Percentiles rank a stretch among this genome's conserved stretches.
Conservation (phyloP, 164 flowering plant species). For the Macadamia tetraphylla region DNA sequence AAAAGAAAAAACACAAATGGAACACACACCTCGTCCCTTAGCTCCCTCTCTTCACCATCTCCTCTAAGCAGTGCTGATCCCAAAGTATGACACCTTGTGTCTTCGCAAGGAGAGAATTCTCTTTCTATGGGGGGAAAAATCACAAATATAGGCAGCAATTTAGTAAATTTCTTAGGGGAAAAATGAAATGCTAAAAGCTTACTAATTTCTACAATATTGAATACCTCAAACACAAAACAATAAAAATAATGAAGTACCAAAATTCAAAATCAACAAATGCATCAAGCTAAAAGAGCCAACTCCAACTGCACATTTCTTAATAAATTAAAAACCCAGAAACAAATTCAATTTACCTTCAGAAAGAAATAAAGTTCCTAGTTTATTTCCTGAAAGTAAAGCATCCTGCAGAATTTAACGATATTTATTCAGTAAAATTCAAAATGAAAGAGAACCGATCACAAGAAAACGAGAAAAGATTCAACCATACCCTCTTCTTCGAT, state of each 20-base stretch:
- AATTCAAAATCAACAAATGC: background rate
- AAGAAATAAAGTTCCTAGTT: slow-evolving; percentile 35
- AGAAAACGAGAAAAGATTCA: background rate
- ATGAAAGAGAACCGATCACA: background rate
- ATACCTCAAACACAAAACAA: background rate
- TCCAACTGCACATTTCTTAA: background rate
- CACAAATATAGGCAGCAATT: background rate
- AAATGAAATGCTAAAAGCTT: background rate
- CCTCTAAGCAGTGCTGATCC: slow-evolving; percentile 17
- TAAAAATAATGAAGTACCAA: too few species aligned
- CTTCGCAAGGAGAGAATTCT: slow-evolving; percentile 22
- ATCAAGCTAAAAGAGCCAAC: background rate
- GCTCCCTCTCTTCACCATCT: slow-evolving; percentile 22
- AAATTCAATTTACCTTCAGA: slow-evolving; percentile 33
- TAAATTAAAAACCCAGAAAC: too few species aligned
- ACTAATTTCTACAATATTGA: background rate
- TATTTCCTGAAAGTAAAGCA: slow-evolving; percentile 27
- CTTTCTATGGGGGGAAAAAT: slow-evolving; percentile 15
- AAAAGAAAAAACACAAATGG: background rate
- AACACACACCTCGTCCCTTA: slow-evolving; percentile 49
- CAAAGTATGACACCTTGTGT: slow-evolving; percentile 1
- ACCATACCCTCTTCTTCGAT: slow-evolving; percentile 26
- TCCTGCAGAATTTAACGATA: slow-evolving; percentile 28
- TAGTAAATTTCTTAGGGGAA: background rate
- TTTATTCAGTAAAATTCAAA: background rate